Evolutionary conservation across 192 early-diverging fungal species (phyloP).

Genomic region (Coemansia sp.): DNA sequence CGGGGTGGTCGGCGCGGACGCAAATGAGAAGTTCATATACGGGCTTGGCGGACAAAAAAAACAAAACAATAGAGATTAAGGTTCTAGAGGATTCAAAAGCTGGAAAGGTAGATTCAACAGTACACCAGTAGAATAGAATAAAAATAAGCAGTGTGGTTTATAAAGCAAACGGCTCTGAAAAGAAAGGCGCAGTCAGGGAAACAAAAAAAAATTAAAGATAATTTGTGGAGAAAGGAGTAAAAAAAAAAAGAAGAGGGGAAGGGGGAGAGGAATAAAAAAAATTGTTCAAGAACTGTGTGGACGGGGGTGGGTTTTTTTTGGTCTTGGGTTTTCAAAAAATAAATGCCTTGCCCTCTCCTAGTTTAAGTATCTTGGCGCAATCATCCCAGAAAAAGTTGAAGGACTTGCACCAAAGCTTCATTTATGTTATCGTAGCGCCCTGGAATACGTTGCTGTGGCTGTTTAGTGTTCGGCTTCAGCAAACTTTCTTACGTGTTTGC

Average conservation of each 20-base stretch:
- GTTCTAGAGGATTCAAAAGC: not conserved
- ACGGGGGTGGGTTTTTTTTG: conserved; percentile 6
- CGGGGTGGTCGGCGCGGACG: conserved; percentile 54
- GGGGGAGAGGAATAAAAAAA: not conserved
- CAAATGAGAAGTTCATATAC: conserved; percentile 55
- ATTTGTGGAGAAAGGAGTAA: not conserved
- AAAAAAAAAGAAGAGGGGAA: conserved; percentile 5
- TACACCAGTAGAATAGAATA: not conserved
- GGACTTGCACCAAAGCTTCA: too few relatives aligned
- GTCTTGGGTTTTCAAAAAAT: not conserved
- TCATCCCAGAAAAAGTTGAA: too few relatives aligned
- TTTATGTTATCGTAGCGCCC: too few relatives aligned
- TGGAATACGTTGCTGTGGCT: not conserved
- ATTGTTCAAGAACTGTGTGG: not conserved
- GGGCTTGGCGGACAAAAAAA: not conserved
- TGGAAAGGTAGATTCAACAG: not conserved
- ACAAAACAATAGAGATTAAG: conserved; percentile 3
- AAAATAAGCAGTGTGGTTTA: too few relatives aligned
- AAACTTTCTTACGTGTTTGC: too few relatives aligned
- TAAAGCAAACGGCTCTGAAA: not conserved
- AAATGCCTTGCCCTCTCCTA: not conserved
- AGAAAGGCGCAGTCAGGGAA: conserved; percentile 6
- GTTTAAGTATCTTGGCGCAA: not conserved
- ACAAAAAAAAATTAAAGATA: conserved; percentile 11
- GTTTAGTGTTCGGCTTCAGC: not conserved